Conservation (phyloP, 164 flowering plant species). For the Vitis labrusca region DNA sequence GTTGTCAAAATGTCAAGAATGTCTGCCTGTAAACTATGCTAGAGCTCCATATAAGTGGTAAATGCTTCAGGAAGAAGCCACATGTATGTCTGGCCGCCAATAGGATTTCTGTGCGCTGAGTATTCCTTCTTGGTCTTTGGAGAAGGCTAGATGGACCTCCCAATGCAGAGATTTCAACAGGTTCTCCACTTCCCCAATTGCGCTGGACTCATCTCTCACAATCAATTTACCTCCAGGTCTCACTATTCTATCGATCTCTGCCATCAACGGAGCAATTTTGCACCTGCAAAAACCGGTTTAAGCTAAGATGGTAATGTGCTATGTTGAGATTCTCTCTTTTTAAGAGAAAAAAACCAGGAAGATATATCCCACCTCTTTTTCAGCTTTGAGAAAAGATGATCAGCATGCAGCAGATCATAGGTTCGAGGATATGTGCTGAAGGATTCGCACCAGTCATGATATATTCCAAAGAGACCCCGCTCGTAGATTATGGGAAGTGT, state of each 20-base stretch:
- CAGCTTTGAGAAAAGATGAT: slow-evolving; percentile 80
- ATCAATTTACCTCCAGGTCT: slow-evolving; percentile 87
- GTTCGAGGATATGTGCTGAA: slow-evolving; percentile 90
- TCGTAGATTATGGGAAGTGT: slow-evolving; percentile 92
- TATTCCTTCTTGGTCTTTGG: slow-evolving; percentile 67
- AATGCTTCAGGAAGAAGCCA: slow-evolving; percentile 36
- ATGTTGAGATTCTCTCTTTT: too few relatives aligned
- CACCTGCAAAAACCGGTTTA: slow-evolving; percentile 47
- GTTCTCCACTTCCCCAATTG: slow-evolving; percentile 61
- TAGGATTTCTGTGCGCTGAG: slow-evolving; percentile 71
- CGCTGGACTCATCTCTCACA: slow-evolving; percentile 61
- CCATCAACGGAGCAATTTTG: slow-evolving; percentile 57
- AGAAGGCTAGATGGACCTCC: slow-evolving; percentile 72
- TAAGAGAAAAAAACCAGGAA: not conserved
- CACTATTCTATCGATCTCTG: slow-evolving; percentile 76
- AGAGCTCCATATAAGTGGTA: not conserved
- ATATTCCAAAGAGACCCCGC: slow-evolving; percentile 90
- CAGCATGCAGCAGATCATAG: slow-evolving; percentile 89
- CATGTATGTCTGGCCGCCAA: slow-evolving; percentile 56
- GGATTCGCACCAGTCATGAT: slow-evolving; percentile 97
- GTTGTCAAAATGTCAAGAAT: not conserved
- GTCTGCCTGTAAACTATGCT: not conserved
- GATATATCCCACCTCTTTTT: slow-evolving; percentile 45
- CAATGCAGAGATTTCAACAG: slow-evolving; percentile 74
- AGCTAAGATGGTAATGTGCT: too few relatives aligned